phyloP scores from a whole-genome alignment of 2,329 filamentous ascomycete genomes.

The Paraphoma chrysanthemicola region DNA sequence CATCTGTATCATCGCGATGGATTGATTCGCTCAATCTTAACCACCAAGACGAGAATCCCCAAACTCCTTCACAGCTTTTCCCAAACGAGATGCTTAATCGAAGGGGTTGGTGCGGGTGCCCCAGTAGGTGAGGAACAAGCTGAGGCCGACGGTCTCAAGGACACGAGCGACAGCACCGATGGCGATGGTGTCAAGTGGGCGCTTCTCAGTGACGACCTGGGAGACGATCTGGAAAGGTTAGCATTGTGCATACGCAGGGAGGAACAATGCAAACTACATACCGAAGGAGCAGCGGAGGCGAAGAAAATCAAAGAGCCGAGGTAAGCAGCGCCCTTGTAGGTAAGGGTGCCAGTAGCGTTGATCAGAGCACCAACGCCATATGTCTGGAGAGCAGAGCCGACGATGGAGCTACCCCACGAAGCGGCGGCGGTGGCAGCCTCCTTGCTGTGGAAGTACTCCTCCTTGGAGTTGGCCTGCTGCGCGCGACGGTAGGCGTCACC shows the following conservation, averaged over 20 bases:
- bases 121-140: constrained; percentile 95
- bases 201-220: constrained; percentile 89
- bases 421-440: constrained; percentile 87
- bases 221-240: constrained; percentile 72
- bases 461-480: constrained; percentile 89
- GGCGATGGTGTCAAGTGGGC: constrained; percentile 86
- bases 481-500: constrained; percentile 94
- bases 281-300: constrained; percentile 84
- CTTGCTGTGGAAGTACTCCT: constrained; percentile 94
- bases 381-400: constrained; percentile 86
- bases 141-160: constrained; percentile 91
- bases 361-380: constrained; percentile 85
- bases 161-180: constrained; percentile 84
- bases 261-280: constrained; percentile 56
- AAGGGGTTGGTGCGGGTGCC: constrained; percentile 94
- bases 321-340: constrained; percentile 97
- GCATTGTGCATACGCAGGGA: constrained; percentile 3
- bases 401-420: constrained; percentile 87
- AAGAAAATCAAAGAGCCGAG: constrained; percentile 90
- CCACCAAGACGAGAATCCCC: constrained; percentile 29
- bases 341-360: constrained; percentile 93
- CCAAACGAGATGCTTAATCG: constrained; percentile 62
- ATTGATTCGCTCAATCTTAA: constrained; percentile 35
- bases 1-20: constrained; percentile 24
- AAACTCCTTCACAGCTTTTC: constrained; percentile 23